A percentile compares a stretch with the other conserved stretches of the same genome.
phyloP scores from a whole-genome alignment of 768 basidiomycete species.

The Podaxis carcinomalis region DNA sequence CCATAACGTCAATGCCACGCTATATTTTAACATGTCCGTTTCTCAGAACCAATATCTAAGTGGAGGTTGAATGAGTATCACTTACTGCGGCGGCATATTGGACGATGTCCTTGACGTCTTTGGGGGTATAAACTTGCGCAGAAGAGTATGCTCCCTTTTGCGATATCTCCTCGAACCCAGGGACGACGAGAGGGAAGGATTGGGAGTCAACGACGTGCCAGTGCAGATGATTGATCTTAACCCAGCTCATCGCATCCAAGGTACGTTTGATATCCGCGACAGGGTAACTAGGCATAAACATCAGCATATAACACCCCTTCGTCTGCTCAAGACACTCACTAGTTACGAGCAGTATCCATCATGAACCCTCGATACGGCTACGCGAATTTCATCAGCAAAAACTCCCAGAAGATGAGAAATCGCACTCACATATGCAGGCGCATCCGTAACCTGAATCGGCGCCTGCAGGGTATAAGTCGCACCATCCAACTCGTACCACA shows the following conservation, averaged over 20 bases:
- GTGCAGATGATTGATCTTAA: slow-evolving; percentile 78
- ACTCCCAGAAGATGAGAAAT: not conserved
- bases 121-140: slow-evolving; percentile 44
- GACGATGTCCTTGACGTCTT: slow-evolving; percentile 57
- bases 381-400: not conserved
- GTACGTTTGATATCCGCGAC: slow-evolving; percentile 61
- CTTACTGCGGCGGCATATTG: slow-evolving; percentile 68
- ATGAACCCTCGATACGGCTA: slow-evolving; percentile 74
- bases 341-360: slow-evolving; percentile 80
- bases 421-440: slow-evolving; percentile 59
- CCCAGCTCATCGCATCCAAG: slow-evolving; percentile 74
- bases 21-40: slow-evolving; percentile 15
- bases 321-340: slow-evolving; percentile 31
- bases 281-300: slow-evolving; percentile 42
- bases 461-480: slow-evolving; percentile 51
- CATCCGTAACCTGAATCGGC: slow-evolving; percentile 56
- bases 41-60: not conserved
- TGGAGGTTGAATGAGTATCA: slow-evolving; percentile 3
- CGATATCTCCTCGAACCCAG: slow-evolving; percentile 57
- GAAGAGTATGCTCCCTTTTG: slow-evolving; percentile 64
- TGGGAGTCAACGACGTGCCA: slow-evolving; percentile 87
- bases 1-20: slow-evolving; percentile 74
- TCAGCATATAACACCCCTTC: not conserved
- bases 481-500: slow-evolving; percentile 59
- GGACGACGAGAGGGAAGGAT: slow-evolving; percentile 69